Evolutionary conservation across 2,329 filamentous ascomycete species (phyloP).

Genomic region (Rosellinia necatrix): DNA sequence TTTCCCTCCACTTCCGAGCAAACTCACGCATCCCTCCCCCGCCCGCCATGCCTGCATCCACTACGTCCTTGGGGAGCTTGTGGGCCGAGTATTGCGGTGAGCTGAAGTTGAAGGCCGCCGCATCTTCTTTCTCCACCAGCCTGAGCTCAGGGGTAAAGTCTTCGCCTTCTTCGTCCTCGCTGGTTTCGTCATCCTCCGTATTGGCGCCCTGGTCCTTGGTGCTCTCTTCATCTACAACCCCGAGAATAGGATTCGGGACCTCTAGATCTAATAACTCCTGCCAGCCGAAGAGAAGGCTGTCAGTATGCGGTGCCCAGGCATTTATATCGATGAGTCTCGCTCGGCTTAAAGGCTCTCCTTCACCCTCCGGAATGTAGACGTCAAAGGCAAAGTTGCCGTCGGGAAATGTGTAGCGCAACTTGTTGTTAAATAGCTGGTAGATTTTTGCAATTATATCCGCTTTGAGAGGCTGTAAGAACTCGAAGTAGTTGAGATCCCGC

Average conservation of each 20-base stretch:
- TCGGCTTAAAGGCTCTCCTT: slow-evolving; percentile 65
- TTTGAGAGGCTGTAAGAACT: slow-evolving; percentile 72
- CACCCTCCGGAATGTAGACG: slow-evolving; percentile 79
- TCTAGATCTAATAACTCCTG: slow-evolving; percentile 77
- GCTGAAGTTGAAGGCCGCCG: slow-evolving; percentile 84
- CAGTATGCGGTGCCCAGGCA: slow-evolving; percentile 88
- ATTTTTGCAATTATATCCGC: slow-evolving; percentile 71
- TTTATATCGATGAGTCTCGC: slow-evolving; percentile 94
- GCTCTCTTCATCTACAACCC: slow-evolving; percentile 47
- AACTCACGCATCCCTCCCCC: slow-evolving; percentile 82
- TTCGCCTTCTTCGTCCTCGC: slow-evolving; percentile 53
- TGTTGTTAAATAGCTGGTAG: slow-evolving; percentile 75
- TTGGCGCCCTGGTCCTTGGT: slow-evolving; percentile 46
- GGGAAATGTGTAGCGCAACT: slow-evolving; percentile 76
- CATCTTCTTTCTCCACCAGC: slow-evolving; percentile 81
- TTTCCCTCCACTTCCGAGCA: slow-evolving; percentile 73
- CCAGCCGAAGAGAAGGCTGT: slow-evolving; percentile 90
- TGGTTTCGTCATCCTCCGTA: slow-evolving; percentile 42
- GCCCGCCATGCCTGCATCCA: slow-evolving; percentile 69
- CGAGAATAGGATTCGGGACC: slow-evolving; percentile 62
- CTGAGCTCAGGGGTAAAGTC: slow-evolving; percentile 77
- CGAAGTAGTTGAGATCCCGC: slow-evolving; percentile 87
- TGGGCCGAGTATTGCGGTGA: slow-evolving; percentile 91
- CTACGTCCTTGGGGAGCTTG: slow-evolving; percentile 92
- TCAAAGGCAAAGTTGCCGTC: slow-evolving; percentile 88